A percentile compares a stretch with the other conserved stretches of the same genome.
These are phyloP conservation scores for Neurospora discreta DNA, from an alignment of 495 filamentous ascomycete genomes.

Conservation along the genomic window DNA sequence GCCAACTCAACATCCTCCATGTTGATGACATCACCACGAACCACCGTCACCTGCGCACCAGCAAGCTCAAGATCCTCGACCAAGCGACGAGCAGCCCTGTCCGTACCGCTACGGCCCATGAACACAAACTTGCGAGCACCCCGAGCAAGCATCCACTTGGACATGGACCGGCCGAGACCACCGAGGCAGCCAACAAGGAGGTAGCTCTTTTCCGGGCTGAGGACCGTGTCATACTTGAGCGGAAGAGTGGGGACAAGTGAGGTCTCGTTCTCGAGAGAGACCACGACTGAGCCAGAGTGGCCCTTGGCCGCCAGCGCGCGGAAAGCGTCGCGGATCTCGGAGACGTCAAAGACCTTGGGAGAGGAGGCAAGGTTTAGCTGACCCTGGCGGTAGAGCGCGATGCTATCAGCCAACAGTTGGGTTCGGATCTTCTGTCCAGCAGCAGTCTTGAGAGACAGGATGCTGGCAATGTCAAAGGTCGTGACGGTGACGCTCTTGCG, in stretches of 20 bases:
- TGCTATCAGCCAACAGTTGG: not conserved
- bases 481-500: constrained; percentile 26
- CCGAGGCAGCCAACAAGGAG: constrained; percentile 46
- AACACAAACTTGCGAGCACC: constrained; percentile 29
- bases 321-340: constrained; percentile 40
- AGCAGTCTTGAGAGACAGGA: constrained; percentile 21
- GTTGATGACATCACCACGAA: constrained; percentile 3
- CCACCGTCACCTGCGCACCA: not conserved
- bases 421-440: not conserved
- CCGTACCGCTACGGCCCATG: constrained; percentile 2
- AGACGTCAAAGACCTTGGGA: constrained; percentile 20
- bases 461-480: constrained; percentile 25
- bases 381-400: not conserved
- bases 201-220: constrained; percentile 31
- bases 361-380: not conserved
- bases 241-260: constrained; percentile 9
- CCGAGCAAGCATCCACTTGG: constrained; percentile 39
- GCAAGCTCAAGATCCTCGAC: constrained; percentile 3
- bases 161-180: constrained; percentile 45
- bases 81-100: not conserved
- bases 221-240: constrained; percentile 7
- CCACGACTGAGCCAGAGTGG: constrained; percentile 2
- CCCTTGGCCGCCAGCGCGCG: constrained; percentile 15
- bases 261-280: constrained; percentile 7
- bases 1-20: constrained; percentile 1